Evolutionary conservation across 371 early-diverging fungal species (phyloP).

Genomic region (Thermomucor indicae-seudaticae): DNA sequence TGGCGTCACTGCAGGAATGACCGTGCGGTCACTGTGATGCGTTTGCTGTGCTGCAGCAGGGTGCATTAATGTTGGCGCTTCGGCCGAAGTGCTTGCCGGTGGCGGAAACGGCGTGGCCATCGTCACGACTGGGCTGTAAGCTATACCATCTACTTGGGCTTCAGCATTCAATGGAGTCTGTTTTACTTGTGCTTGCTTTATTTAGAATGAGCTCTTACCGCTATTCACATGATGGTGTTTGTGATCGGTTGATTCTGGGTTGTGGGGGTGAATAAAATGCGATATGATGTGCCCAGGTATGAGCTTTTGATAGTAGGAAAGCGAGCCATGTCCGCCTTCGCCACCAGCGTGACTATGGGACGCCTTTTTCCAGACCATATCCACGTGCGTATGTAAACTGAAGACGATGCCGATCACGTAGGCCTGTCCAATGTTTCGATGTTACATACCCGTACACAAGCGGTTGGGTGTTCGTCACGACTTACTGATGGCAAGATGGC

Average conservation of each 20-base stretch:
- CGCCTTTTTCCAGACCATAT: slow-evolving; percentile 77
- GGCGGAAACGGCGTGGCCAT: background rate
- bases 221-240: slow-evolving; percentile 10
- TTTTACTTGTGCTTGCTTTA: too few species aligned
- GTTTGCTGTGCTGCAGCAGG: background rate
- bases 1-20: slow-evolving; percentile 1
- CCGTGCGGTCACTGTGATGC: background rate
- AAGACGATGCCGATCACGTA: slow-evolving; percentile 94
- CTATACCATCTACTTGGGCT: background rate
- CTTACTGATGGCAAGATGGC: slow-evolving; percentile 71
- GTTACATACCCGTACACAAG: background rate
- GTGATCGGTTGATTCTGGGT: slow-evolving; percentile 7
- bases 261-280: slow-evolving; percentile 35
- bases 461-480: background rate
- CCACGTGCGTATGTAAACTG: slow-evolving; percentile 88
- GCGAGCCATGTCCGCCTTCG: slow-evolving; percentile 6
- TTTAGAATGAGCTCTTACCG: background rate
- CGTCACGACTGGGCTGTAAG: background rate
- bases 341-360: slow-evolving; percentile 17
- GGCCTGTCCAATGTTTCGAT: slow-evolving; percentile 29
- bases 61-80: too few species aligned
- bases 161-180: background rate
- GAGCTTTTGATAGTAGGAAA: slow-evolving; percentile 27
- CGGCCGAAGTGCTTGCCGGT: too few species aligned
- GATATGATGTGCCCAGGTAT: slow-evolving; percentile 42